Evolutionary conservation across 106 monocot genomes (phyloP).

Genomic region (Narthecium ossifragum): DNA sequence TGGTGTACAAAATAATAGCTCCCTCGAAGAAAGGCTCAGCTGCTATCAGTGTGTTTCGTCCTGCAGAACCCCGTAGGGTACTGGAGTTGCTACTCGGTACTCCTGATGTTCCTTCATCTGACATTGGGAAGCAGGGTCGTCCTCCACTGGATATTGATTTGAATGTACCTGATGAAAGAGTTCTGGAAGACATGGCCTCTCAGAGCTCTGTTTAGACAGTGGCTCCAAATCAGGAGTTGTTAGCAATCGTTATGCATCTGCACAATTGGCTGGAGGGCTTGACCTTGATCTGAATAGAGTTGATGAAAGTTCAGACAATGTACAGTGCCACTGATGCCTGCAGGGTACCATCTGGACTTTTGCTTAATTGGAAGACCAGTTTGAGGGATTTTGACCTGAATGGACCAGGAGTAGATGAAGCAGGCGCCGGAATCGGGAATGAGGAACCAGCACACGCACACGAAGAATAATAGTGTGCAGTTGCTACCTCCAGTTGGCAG

Average conservation of each 20-base stretch:
- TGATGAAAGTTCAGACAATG: constrained; percentile 41
- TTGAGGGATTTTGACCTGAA: constrained; percentile 63
- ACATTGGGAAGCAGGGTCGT: constrained; percentile 24
- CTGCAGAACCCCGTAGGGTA: too few species aligned
- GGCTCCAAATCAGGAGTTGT: constrained; percentile 23
- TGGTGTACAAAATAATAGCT: too few species aligned
- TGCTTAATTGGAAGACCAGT: constrained; percentile 21
- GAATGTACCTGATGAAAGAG: constrained; percentile 62
- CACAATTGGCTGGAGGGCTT: constrained; percentile 27
- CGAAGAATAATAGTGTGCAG: constrained; percentile 21
- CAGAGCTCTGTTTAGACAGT: constrained; percentile 23
- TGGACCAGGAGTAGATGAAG: constrained; percentile 50
- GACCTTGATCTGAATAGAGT: constrained; percentile 61
- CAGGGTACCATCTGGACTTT: constrained; percentile 12
- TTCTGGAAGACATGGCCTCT: constrained; percentile 45
- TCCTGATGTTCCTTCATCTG: constrained; percentile 19
- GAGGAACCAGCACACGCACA: constrained; percentile 13
- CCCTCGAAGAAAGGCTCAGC: too few species aligned
- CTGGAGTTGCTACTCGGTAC: too few species aligned
- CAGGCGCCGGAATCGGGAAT: constrained; percentile 16
- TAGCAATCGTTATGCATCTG: constrained; percentile 15
- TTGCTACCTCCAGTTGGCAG: constrained; percentile 24
- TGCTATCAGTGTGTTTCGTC: too few species aligned
- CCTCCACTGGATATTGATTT: constrained; percentile 54
- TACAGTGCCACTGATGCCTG: constrained; percentile 18